These are phyloP conservation scores for Cercophora sp. DNA, from an alignment of 495 filamentous ascomycete species.

Conservation along the genomic window DNA sequence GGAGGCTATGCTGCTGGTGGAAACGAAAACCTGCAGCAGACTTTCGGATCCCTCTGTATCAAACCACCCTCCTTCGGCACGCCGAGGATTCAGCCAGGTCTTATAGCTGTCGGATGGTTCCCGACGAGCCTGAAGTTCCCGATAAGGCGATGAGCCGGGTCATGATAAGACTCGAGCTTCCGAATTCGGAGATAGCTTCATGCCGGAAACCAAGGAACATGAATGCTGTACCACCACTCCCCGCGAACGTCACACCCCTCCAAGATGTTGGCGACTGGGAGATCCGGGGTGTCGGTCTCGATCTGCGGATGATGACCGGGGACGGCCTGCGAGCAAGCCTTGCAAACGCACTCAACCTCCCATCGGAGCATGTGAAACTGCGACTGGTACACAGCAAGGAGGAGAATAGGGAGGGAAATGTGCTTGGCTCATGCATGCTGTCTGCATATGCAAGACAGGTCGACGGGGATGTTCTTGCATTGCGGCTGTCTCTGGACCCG, in stretches of 20 bases:
- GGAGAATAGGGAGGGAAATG: background rate
- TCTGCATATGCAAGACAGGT: conserved; percentile 17
- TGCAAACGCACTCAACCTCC: conserved; percentile 6
- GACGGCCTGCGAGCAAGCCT: conserved; percentile 1
- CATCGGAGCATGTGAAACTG: conserved; percentile 14
- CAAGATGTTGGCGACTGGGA: background rate
- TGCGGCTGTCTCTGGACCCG: conserved; percentile 7
- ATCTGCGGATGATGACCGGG: conserved; percentile 9
- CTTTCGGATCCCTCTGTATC: conserved; percentile 13
- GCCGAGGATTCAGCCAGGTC: background rate
- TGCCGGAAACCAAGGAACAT: background rate
- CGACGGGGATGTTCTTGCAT: conserved; percentile 17
- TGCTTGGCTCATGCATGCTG: conserved; percentile 11
- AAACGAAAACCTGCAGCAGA: conserved; percentile 14
- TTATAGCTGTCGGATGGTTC: conserved; percentile 5
- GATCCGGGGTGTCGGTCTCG: background rate
- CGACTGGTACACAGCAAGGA: background rate
- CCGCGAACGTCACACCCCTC: background rate
- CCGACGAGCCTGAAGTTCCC: conserved; percentile 7
- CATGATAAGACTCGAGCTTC: conserved; percentile 12
- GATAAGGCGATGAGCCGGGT: conserved; percentile 10
- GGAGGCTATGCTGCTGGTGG: conserved; percentile 5
- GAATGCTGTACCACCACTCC: background rate
- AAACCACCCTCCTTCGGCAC: background rate
- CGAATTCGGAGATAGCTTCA: conserved; percentile 10